A percentile compares a stretch with the other conserved stretches of the same genome.
Evolutionary conservation across 176 grass and related monocot species (phyloP).

Genomic region (Juncus effusus): DNA sequence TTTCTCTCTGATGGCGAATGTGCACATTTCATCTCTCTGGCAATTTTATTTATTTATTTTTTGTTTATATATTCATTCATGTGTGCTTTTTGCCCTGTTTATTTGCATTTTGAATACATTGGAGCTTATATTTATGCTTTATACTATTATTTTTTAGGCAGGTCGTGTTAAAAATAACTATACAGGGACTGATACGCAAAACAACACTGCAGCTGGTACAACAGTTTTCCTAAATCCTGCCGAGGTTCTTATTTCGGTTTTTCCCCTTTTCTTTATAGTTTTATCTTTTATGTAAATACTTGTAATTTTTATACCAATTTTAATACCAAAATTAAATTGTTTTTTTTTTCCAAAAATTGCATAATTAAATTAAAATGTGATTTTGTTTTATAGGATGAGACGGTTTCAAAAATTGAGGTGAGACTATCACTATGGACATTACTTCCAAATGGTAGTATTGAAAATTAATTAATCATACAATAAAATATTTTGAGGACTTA

Average conservation of each 20-base stretch:
- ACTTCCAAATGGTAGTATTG: slow-evolving; percentile 67
- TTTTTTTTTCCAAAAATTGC: slow-evolving; percentile 6
- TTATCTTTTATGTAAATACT: neutral
- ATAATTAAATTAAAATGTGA: too few relatives aligned
- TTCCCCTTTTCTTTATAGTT: slow-evolving; percentile 18
- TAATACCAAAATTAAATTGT: too few relatives aligned
- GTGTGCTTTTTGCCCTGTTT: neutral
- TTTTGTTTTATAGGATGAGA: slow-evolving; percentile 7
- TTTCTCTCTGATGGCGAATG: slow-evolving; percentile 75
- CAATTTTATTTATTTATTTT: slow-evolving; percentile 31
- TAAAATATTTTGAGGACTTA: neutral
- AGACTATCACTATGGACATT: slow-evolving; percentile 84
- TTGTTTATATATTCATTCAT: neutral
- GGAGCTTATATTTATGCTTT: neutral
- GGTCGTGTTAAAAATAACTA: slow-evolving; percentile 32
- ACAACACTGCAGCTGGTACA: slow-evolving; percentile 17
- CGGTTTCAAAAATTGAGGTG: slow-evolving; percentile 65
- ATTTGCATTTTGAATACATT: slow-evolving; percentile 12
- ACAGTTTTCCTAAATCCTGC: slow-evolving; percentile 36
- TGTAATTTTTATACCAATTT: too few relatives aligned
- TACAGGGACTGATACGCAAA: slow-evolving; percentile 33
- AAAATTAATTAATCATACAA: neutral
- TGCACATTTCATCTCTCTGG: slow-evolving; percentile 64
- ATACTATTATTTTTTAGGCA: slow-evolving; percentile 42
- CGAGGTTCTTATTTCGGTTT: slow-evolving; percentile 41